phyloP scores from a whole-genome alignment of 176 grass and related monocot species.

The Triticum monococcum region DNA sequence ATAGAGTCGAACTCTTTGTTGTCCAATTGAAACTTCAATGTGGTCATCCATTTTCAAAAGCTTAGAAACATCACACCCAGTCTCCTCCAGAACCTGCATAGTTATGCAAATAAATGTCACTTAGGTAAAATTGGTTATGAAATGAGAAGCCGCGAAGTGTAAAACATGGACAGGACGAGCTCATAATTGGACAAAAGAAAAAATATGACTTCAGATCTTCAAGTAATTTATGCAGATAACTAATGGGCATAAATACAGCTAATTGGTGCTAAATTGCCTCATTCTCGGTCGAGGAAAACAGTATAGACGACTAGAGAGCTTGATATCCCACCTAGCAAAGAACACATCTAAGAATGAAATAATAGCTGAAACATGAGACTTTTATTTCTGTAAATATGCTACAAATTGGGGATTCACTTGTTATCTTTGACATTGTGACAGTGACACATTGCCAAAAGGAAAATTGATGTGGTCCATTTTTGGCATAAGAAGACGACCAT shows the following conservation, averaged over 20 bases:
- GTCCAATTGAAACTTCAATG: slow-evolving; percentile 83
- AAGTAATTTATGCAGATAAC: background rate
- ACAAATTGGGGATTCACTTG: background rate
- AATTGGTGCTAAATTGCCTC: background rate
- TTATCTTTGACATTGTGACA: slow-evolving; percentile 14
- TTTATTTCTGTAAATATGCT: background rate
- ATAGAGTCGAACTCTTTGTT: slow-evolving; percentile 89
- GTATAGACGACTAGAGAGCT: background rate
- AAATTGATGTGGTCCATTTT: background rate
- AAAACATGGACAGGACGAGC: background rate
- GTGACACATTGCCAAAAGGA: background rate
- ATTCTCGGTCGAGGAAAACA: background rate
- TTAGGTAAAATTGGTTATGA: background rate
- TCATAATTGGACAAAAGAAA: background rate
- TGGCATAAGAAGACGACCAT: background rate
- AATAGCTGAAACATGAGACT: background rate
- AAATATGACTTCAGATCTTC: background rate
- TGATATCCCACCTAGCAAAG: background rate
- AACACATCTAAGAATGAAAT: background rate
- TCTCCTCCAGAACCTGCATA: slow-evolving; percentile 90
- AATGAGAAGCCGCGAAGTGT: background rate
- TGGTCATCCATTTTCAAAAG: slow-evolving; percentile 71
- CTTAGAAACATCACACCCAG: slow-evolving; percentile 86
- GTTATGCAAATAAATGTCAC: slow-evolving; percentile 4
- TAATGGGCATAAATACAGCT: background rate